Evolutionary conservation across 148 eudicot species (phyloP).

Genomic region (Rhododendron henanense): DNA sequence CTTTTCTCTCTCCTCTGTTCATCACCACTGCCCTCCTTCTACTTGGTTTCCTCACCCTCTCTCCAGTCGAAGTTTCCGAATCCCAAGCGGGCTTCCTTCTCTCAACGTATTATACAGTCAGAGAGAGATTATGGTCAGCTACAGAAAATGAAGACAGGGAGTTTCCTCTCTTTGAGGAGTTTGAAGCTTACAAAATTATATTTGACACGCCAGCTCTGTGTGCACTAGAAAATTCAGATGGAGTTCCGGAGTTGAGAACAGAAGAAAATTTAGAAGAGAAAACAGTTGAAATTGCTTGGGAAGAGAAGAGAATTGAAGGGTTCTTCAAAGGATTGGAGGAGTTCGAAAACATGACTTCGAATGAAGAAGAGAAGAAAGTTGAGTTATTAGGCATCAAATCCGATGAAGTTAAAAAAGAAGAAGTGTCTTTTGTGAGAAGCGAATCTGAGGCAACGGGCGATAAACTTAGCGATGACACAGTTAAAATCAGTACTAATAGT

Average conservation of each 20-base stretch:
- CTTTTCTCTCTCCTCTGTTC: conserved; percentile 72
- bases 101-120: conserved; percentile 19
- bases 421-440: background rate
- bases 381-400: conserved; percentile 14
- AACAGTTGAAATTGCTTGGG: conserved; percentile 23
- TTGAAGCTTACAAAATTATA: conserved; percentile 54
- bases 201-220: conserved; percentile 44
- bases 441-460: conserved; percentile 22
- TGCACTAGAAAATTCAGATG: conserved; percentile 22
- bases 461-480: background rate
- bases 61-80: background rate
- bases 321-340: conserved; percentile 26
- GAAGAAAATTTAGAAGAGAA: conserved; percentile 23
- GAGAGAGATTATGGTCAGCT: conserved; percentile 21
- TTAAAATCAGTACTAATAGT: background rate
- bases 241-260: background rate
- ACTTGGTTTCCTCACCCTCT: conserved; percentile 26
- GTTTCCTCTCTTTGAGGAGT: conserved; percentile 36
- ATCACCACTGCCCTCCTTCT: conserved; percentile 54
- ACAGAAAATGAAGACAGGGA: conserved; percentile 23
- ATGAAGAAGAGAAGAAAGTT: conserved; percentile 31
- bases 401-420: conserved; percentile 16
- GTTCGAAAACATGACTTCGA: conserved; percentile 31
- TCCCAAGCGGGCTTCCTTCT: conserved; percentile 30
- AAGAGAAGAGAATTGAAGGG: conserved; percentile 25